Conservation (phyloP, 2,329 filamentous ascomycete species). For the Neonectria magnoliae region DNA sequence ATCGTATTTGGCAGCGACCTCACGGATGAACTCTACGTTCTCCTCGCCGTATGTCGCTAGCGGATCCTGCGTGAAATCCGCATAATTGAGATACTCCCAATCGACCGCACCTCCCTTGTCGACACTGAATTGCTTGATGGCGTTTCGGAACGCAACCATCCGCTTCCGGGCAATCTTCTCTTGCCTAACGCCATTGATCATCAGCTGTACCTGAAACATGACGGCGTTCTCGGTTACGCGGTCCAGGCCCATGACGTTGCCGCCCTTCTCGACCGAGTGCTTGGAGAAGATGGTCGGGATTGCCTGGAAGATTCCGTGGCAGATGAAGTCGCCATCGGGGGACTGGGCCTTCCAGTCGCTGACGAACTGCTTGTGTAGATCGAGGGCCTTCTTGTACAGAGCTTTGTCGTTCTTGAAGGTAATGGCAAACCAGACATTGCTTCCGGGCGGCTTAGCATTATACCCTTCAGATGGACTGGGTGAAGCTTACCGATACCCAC, state of each 20-base stretch:
- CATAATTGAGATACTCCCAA: slow-evolving; percentile 36
- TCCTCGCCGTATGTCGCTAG: slow-evolving; percentile 35
- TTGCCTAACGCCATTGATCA: slow-evolving; percentile 6
- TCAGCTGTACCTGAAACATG: slow-evolving; percentile 15
- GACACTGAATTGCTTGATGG: slow-evolving; percentile 5
- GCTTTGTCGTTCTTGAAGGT: slow-evolving; percentile 21
- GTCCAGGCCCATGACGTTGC: slow-evolving; percentile 15
- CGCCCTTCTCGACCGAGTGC: slow-evolving; percentile 8
- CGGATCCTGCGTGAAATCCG: slow-evolving; percentile 32
- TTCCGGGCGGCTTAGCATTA: slow-evolving; percentile 15
- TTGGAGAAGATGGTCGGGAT: slow-evolving; percentile 16
- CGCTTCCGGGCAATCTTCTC: slow-evolving; percentile 4
- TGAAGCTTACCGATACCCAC: slow-evolving; percentile 11
- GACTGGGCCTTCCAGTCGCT: slow-evolving; percentile 15
- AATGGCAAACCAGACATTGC: slow-evolving; percentile 19
- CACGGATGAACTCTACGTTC: slow-evolving; percentile 34
- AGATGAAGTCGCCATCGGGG: slow-evolving; percentile 20
- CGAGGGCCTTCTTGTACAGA: slow-evolving; percentile 12
- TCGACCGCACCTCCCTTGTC: slow-evolving; percentile 24
- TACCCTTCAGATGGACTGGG: background rate
- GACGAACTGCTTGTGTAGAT: slow-evolving; percentile 18
- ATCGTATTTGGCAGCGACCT: slow-evolving; percentile 37
- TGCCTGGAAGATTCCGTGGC: slow-evolving; percentile 12
- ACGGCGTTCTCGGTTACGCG: slow-evolving; percentile 10
- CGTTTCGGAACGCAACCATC: slow-evolving; percentile 8